Evolutionary conservation across 768 basidiomycete species (phyloP).

Genomic region (Sporobolomyces pararoseus): DNA sequence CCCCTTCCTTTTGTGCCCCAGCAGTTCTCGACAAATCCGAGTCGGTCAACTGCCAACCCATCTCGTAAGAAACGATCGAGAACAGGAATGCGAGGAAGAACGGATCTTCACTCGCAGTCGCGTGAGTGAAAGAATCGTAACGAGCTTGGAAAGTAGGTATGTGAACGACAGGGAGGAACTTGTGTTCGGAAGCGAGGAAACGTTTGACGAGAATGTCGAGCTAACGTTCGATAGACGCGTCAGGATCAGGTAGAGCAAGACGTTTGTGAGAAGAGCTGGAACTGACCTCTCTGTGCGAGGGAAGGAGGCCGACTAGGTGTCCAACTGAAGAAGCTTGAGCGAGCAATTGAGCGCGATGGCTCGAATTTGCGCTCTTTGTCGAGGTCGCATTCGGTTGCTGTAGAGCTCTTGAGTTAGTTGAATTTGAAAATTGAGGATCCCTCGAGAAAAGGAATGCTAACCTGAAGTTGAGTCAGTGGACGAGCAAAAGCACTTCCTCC

Average conservation of each 20-base stretch:
- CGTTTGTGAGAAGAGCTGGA: neutral
- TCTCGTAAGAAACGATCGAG: conserved; percentile 21
- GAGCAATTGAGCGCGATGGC: conserved; percentile 9
- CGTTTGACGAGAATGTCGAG: conserved; percentile 30
- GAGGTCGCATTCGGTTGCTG: neutral
- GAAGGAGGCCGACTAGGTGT: conserved; percentile 19
- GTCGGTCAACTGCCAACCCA: conserved; percentile 24
- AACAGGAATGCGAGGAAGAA: conserved; percentile 33
- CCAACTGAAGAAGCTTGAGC: neutral
- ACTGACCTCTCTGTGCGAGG: conserved; percentile 24
- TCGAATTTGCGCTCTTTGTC: neutral
- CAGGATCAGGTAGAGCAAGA: neutral
- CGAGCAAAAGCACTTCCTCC: neutral
- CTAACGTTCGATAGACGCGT: conserved; percentile 3
- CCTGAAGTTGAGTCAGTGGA: neutral
- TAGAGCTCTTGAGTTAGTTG: neutral
- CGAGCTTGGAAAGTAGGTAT: conserved; percentile 27
- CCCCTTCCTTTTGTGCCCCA: conserved; percentile 7
- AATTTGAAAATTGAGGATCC: too few relatives aligned
- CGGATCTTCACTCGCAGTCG: conserved; percentile 14
- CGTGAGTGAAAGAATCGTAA: neutral
- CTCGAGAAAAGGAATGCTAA: neutral
- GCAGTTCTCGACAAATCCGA: neutral
- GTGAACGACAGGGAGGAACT: conserved; percentile 39
- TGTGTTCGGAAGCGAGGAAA: conserved; percentile 21